These are phyloP conservation scores for Cryphonectria radicalis DNA, from an alignment of 2,329 filamentous ascomycete genomes.

Conservation along the genomic window DNA sequence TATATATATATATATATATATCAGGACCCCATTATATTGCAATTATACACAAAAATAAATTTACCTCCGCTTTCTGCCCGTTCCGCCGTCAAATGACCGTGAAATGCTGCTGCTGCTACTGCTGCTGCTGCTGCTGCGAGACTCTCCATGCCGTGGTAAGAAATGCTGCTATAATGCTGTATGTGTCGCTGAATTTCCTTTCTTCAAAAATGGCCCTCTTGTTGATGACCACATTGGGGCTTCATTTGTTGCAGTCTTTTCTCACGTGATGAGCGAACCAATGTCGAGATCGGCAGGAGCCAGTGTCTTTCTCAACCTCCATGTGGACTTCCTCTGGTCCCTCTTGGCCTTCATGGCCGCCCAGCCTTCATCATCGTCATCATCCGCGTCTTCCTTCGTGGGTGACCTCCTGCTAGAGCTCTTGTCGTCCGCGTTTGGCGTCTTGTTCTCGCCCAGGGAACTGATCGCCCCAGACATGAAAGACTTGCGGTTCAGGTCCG, in stretches of 20 bases:
- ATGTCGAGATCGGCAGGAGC: slow-evolving; percentile 46
- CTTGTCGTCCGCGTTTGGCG: slow-evolving; percentile 36
- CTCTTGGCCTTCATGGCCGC: slow-evolving; percentile 71
- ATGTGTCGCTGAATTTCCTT: slow-evolving; percentile 8
- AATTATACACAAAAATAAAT: slow-evolving; percentile 24
- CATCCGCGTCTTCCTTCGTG: slow-evolving; percentile 52
- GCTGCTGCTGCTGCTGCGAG: slow-evolving; percentile 9
- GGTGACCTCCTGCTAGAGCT: slow-evolving; percentile 42
- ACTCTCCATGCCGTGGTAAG: slow-evolving; percentile 22
- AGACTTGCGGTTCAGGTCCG: slow-evolving; percentile 41
- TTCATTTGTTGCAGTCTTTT: background rate
- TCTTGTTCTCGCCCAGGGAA: slow-evolving; percentile 36
- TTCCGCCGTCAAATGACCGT: slow-evolving; percentile 22
- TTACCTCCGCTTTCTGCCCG: slow-evolving; percentile 18
- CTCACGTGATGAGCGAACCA: slow-evolving; percentile 36
- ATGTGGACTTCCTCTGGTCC: slow-evolving; percentile 69
- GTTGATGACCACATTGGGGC: background rate
- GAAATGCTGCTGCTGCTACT: slow-evolving; percentile 18
- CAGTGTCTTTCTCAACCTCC: slow-evolving; percentile 64
- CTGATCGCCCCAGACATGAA: slow-evolving; percentile 49
- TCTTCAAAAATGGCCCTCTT: background rate
- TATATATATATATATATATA: slow-evolving; percentile 1
- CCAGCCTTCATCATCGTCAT: slow-evolving; percentile 72
- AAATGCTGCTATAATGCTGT: slow-evolving; percentile 14
- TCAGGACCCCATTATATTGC: slow-evolving; percentile 13